phyloP scores from a whole-genome alignment of 345 rosid genomes.

The Dipteronia dyeriana region DNA sequence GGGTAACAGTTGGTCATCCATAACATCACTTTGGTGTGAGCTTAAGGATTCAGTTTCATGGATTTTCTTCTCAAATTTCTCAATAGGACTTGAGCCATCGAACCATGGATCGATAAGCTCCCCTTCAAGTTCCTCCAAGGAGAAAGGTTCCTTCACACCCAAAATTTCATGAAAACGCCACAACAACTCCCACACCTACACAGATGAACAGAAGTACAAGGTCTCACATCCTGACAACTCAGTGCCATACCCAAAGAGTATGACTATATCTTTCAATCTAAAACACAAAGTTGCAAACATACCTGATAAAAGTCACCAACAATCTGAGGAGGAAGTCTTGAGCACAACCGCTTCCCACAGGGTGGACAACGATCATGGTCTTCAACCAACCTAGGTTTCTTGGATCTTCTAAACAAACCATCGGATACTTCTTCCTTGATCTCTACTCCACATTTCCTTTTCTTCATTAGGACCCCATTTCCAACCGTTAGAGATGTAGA shows the following conservation, averaged over 20 bases:
- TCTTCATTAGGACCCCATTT: conserved; percentile 58
- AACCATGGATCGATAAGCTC: conserved; percentile 70
- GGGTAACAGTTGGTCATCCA: conserved; percentile 30
- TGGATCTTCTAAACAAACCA: conserved; percentile 47
- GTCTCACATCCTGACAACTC: conserved; percentile 10
- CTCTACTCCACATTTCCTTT: conserved; percentile 46
- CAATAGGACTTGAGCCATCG: conserved; percentile 37
- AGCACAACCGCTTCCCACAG: conserved; percentile 63
- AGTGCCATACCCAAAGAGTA: conserved; percentile 1
- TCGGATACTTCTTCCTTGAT: conserved; percentile 29
- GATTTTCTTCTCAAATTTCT: conserved; percentile 37
- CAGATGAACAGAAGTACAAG: conserved; percentile 23
- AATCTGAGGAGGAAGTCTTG: conserved; percentile 69
- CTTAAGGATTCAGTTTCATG: conserved; percentile 34
- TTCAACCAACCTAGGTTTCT: conserved; percentile 46
- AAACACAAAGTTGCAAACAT: conserved; percentile 20
- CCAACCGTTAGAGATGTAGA: conserved; percentile 54
- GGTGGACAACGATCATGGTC: conserved; percentile 51
- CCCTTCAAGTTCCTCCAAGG: conserved; percentile 65
- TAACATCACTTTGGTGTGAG: conserved; percentile 30
- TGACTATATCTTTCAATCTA: conserved; percentile 16
- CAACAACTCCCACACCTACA: conserved; percentile 79
- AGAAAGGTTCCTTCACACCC: conserved; percentile 65
- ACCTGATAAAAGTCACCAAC: conserved; percentile 96
- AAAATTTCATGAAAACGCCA: conserved; percentile 74